Evolutionary conservation across 2,329 filamentous ascomycete species (phyloP), one percentile per base, ranked within the genome.

Genomic region (Cladosporium sp.): DNA sequence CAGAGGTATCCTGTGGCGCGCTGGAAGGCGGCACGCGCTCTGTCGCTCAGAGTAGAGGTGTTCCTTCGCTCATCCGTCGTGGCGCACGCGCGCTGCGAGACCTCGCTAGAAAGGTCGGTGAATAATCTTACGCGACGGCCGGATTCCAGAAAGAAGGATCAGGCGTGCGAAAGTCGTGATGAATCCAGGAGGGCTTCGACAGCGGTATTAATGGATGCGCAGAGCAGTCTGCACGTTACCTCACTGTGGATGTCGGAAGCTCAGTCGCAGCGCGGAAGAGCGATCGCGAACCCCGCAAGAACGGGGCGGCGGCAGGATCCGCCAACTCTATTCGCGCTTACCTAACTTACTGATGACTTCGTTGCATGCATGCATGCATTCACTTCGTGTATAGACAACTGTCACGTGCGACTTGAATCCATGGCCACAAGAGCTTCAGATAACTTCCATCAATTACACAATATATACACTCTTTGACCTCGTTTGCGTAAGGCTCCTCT

Each of bases 391-490:
- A 15, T 15, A 15, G n/a, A 12, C n/a, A 2, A 32, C 8, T 10
- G 15, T 20, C 25, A 48, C 24, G 25, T 20, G 24, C 15, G 7
- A 48, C 9, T 4, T 48, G 24, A 34, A 13, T 25, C 24, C 24
- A 48, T 32, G 25, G 28, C 12, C 2, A 32, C 25, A 35, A 12
- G 10, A 4, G 13, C 42, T 32, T 45, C 42, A 45, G 25, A 45
- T 5, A 19, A 17, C 24, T 36, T 20, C 52, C 42, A 17, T 55
- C 52, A 55, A 55, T 55, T 55, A 55, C 40, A 55, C 52, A 55
- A 55, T 55, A 55, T 55, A 22, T 55, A 55, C 52, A 55, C 32
- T 7, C 28, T 13, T 12, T 34, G n/a, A 1, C 25, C 50, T 42
- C 12, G 17, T 13, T 32, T 32, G 28, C 8, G 28, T 32, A 12